phyloP scores from a whole-genome alignment of 2,329 filamentous ascomycete genomes.

The Botryotinia narcissicola region DNA sequence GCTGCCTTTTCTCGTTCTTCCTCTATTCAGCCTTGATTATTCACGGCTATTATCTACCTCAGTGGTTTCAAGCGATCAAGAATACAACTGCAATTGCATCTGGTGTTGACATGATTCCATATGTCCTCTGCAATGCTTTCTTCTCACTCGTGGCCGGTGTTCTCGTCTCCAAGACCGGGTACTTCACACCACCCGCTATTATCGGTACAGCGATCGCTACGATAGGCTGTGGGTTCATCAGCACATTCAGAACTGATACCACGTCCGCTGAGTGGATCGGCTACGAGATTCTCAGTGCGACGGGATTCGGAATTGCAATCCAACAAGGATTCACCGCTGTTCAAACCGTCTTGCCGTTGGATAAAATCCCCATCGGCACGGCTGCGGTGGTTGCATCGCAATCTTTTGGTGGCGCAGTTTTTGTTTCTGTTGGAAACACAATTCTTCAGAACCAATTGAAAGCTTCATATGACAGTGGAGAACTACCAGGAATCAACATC shows the following conservation, averaged over 20 bases:
- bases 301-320: slow-evolving; percentile 35
- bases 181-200: slow-evolving; percentile 35
- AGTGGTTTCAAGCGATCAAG: slow-evolving; percentile 35
- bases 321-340: slow-evolving; percentile 36
- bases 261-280: slow-evolving; percentile 48
- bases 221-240: slow-evolving; percentile 37
- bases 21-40: slow-evolving; percentile 19
- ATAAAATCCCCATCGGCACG: slow-evolving; percentile 45
- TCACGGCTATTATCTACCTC: slow-evolving; percentile 36
- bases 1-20: slow-evolving; percentile 33
- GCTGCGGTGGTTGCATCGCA: slow-evolving; percentile 45
- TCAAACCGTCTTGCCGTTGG: slow-evolving; percentile 36
- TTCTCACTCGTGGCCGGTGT: slow-evolving; percentile 37
- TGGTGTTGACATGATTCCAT: slow-evolving; percentile 32
- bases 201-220: slow-evolving; percentile 24
- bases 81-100: slow-evolving; percentile 24
- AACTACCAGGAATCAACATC: slow-evolving; percentile 31
- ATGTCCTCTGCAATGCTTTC: slow-evolving; percentile 32
- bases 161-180: slow-evolving; percentile 37
- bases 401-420: slow-evolving; percentile 46
- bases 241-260: slow-evolving; percentile 39
- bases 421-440: slow-evolving; percentile 47
- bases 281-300: slow-evolving; percentile 38
- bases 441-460: slow-evolving; percentile 41
- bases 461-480: background rate